Conservation (phyloP, 495 filamentous ascomycete species). For the Lophium mytilinum region DNA sequence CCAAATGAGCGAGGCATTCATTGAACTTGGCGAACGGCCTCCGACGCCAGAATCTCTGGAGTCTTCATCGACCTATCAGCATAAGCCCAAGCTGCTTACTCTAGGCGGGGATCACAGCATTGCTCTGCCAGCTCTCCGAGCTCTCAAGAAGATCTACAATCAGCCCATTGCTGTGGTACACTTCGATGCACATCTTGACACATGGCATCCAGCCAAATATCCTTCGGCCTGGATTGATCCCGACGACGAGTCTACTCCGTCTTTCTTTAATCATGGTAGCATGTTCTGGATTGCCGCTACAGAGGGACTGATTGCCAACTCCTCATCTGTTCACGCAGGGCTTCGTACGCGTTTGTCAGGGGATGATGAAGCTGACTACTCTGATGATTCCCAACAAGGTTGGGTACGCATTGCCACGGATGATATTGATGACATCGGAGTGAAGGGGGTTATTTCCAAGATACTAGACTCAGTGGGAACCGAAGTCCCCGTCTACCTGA, state of each 20-base stretch:
- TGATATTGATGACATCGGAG: constrained; percentile 44
- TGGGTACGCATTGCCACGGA: constrained; percentile 41
- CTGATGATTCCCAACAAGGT: constrained; percentile 44
- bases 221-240: constrained; percentile 57
- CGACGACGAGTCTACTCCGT: constrained; percentile 46
- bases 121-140: constrained; percentile 66
- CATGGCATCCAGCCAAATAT: constrained; percentile 76
- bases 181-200: constrained; percentile 69
- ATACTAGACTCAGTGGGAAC: constrained; percentile 41
- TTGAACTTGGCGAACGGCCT: constrained; percentile 51
- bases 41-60: constrained; percentile 33
- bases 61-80: constrained; percentile 25
- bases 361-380: constrained; percentile 57
- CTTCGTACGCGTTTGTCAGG: constrained; percentile 65
- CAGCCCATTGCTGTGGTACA: constrained; percentile 69
- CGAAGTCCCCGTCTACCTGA: constrained; percentile 35
- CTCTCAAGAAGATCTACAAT: constrained; percentile 60
- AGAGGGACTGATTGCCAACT: constrained; percentile 63
- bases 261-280: constrained; percentile 71
- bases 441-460: constrained; percentile 34
- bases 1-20: constrained; percentile 72
- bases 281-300: constrained; percentile 79
- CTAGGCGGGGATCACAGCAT: constrained; percentile 78
- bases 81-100: constrained; percentile 61
- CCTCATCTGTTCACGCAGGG: constrained; percentile 66